Base-by-base conservation (phyloP, 2,329 filamentous ascomycete genomes). In the Cryphonectria radicalis region DNA sequence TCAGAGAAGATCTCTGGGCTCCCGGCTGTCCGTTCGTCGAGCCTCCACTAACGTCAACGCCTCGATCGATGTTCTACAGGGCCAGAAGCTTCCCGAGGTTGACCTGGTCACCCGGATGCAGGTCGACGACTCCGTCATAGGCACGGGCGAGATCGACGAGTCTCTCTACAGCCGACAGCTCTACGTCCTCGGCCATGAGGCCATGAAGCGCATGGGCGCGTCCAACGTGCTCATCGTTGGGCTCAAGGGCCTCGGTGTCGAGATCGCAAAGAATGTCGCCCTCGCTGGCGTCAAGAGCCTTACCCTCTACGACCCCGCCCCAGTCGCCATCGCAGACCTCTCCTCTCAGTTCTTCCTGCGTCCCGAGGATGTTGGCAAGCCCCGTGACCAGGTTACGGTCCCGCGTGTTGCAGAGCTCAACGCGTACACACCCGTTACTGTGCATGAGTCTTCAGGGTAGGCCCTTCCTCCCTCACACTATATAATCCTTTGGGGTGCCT, bases 201-300 rank as follows among this genome's bases (percentile, higher is more conserved):
- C 96, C 75, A 99, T 99, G 96, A 98, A 97, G 88, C 94, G 96
- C 78, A 99, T 99, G 96, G 90, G 95, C 78, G 93, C 94, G 73
- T 98, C 96, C 69, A 97, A 98, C 79, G 89, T 99, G 72, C 92
- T 99, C 68, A 88, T 99, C 70, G 92, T 95, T 74, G 96, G 96
- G 74, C 86, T 98, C 76, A 95, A 96, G 81, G 96, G 96, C 67
- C 89, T 99, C 57, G 96, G 96, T 85, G 95, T 98, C 70, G 96
- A 99, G 84, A 96, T 99, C 77, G 95, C 96, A 79, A 99, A 99
- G 88, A 99, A 99, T 79, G 94, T 99, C 78, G 96, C 96, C 72
- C 91, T 99, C 77, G 96, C 96, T 77, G 96, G 96, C 81, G 96
- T 99, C 83, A 99, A 99, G 88, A 98, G 95, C 79, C 85, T 99